These are phyloP conservation scores for Cicer chorassanicum DNA, from an alignment of 306 rosid species.

Conservation along the genomic window DNA sequence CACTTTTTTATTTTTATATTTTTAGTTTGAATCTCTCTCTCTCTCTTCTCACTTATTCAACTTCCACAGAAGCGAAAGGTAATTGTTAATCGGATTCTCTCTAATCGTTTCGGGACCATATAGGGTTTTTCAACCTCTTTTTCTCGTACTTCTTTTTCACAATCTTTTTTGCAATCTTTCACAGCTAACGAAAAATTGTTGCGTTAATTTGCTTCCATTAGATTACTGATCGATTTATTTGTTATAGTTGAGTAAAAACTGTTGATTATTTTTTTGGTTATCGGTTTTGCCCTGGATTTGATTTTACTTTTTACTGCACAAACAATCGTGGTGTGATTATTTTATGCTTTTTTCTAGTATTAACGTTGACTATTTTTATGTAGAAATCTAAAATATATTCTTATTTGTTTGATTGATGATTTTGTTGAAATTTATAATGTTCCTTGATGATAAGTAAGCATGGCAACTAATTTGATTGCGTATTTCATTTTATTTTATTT, in stretches of 20 bases:
- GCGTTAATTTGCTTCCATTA: background rate
- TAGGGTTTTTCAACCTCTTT: conserved; percentile 43
- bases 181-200: background rate
- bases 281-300: background rate
- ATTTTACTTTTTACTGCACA: conserved; percentile 11
- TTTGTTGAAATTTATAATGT: conserved; percentile 29
- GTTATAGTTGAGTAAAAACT: conserved; percentile 2
- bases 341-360: background rate
- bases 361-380: background rate
- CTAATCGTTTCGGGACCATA: background rate
- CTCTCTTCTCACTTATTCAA: background rate
- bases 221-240: conserved; percentile 1
- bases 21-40: background rate
- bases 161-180: background rate
- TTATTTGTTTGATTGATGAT: conserved; percentile 18
- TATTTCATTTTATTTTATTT: background rate
- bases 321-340: background rate
- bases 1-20: no score
- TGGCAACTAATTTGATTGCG: background rate
- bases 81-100: background rate
- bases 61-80: conserved; percentile 30
- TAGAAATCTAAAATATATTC: background rate
- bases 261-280: background rate
- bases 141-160: conserved; percentile 2
- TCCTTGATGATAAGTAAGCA: background rate